Percentiles rank a stretch among this genome's conserved stretches.
These are phyloP conservation scores for Mrakia frigida DNA, from an alignment of 768 basidiomycete genomes.

Conservation along the genomic window DNA sequence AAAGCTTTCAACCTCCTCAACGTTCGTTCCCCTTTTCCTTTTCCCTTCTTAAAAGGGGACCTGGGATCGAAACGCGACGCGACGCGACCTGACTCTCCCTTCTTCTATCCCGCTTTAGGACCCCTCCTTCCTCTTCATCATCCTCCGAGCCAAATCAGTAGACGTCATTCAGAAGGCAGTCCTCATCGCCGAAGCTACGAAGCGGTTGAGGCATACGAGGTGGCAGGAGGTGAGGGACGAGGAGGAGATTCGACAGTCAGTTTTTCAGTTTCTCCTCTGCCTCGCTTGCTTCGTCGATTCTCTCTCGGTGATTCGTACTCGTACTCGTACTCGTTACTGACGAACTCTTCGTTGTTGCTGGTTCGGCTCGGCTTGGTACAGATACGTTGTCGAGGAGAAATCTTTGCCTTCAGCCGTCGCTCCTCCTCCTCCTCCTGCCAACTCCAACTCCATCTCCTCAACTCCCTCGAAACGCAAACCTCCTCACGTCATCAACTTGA, in stretches of 20 bases:
- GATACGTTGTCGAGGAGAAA: conserved; percentile 27
- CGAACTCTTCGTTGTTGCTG: too few species aligned
- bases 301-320: background rate
- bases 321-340: background rate
- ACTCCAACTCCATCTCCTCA: background rate
- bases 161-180: conserved; percentile 23
- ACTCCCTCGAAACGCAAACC: conserved; percentile 9
- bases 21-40: background rate
- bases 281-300: too few species aligned
- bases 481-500: conserved; percentile 18
- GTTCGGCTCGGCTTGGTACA: background rate
- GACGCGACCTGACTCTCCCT: background rate
- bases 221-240: conserved; percentile 14
- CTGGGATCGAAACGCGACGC: background rate
- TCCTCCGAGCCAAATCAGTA: conserved; percentile 4
- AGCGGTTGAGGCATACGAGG: conserved; percentile 11
- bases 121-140: conserved; percentile 22
- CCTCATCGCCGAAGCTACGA: conserved; percentile 16
- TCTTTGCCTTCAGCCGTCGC: background rate
- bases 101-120: background rate
- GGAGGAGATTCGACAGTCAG: conserved; percentile 20
- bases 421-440: background rate
- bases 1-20: conserved; percentile 23
- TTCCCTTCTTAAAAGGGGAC: background rate
- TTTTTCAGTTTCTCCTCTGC: too few species aligned